Percentiles rank a stretch among this genome's conserved stretches.
These are phyloP conservation scores for Takashimella tepidaria DNA, from an alignment of 1,284 basidiomycete species.

Conservation along the genomic window DNA sequence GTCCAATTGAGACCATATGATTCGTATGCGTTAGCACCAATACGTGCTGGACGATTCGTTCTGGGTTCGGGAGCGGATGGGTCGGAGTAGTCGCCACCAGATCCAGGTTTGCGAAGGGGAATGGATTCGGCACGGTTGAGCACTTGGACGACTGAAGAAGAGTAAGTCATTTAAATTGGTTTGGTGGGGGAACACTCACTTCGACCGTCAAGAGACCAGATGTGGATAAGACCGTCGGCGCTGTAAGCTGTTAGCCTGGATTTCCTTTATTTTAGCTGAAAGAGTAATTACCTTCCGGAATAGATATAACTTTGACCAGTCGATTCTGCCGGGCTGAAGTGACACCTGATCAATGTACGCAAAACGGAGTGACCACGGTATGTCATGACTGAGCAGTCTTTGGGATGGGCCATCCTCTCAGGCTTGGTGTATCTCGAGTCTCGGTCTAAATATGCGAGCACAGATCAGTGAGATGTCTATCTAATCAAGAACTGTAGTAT, in stretches of 20 bases:
- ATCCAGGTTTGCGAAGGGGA: constrained; percentile 56
- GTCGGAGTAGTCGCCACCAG: constrained; percentile 30
- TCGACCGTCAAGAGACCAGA: constrained; percentile 90
- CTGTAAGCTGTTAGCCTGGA: background rate
- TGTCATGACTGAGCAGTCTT: constrained; percentile 92
- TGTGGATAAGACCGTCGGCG: constrained; percentile 54
- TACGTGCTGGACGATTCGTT: constrained; percentile 46
- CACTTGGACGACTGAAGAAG: constrained; percentile 50
- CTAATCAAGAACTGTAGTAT: too few species aligned
- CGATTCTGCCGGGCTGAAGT: constrained; percentile 87
- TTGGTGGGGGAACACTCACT: constrained; percentile 13
- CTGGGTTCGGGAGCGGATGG: constrained; percentile 35
- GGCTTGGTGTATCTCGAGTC: constrained; percentile 53
- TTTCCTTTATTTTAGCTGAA: background rate
- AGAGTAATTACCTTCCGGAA: constrained; percentile 56
- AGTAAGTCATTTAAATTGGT: background rate
- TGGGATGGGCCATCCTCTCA: constrained; percentile 57
- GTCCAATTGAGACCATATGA: constrained; percentile 19
- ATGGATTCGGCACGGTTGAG: constrained; percentile 72
- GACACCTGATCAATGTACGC: constrained; percentile 87
- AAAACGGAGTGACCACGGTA: constrained; percentile 90
- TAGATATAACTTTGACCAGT: constrained; percentile 93
- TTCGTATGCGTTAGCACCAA: constrained; percentile 51
- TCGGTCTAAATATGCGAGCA: constrained; percentile 53
- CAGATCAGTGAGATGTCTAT: too few species aligned